Base-by-base conservation (phyloP, 2,329 filamentous ascomycete species). In the Grosmannia clavigera region DNA sequence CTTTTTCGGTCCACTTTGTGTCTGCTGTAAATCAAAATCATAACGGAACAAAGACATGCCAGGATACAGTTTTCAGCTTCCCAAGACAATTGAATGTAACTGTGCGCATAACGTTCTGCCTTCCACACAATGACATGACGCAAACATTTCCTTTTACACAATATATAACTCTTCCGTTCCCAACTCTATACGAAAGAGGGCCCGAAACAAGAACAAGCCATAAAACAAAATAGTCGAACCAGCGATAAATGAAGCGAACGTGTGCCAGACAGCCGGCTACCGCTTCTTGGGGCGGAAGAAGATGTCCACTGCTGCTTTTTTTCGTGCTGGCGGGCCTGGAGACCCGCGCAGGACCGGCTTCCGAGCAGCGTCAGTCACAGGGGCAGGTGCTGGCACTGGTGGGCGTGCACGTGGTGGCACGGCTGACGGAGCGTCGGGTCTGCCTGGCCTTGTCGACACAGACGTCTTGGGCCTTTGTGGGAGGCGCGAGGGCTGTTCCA, bases 251-350 rank as follows among this genome's bases (percentile, higher is more conserved):
- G 29, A 56, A 11, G 33, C 35, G 35, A n/a, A 19, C n/a, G 6
- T 40, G 3, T 22, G 29, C 3, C 22, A 43, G 19, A 38, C 31
- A 50, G 14, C 19, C 6, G 9, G 19, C 60, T 51, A 65, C 33
- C 59, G 51, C 67, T 75, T 79, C 68, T 77, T 78, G 6, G 72
- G 75, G 53, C 70, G 72, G 76, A 80, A 79, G 63, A 81, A 81
- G n/a, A 80, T 70, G 62, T 75, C 75, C 5, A 76, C 74, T 0
- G 70, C 67, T 65, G 78, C 78, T 58, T 77, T 73, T 65, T 80
- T 80, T 51, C 59, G 61, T 10, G 19, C 52, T 5, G 55, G 58
- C 38, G 58, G 48, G 7, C 25, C 35, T 51, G 50, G 22, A 38
- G 54, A 29, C 27, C 25, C 14, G n/a, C 25, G 25, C 27, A 19